Base-by-base conservation (phyloP, 2,329 filamentous ascomycete species). In the Hypoxylon sp. region DNA sequence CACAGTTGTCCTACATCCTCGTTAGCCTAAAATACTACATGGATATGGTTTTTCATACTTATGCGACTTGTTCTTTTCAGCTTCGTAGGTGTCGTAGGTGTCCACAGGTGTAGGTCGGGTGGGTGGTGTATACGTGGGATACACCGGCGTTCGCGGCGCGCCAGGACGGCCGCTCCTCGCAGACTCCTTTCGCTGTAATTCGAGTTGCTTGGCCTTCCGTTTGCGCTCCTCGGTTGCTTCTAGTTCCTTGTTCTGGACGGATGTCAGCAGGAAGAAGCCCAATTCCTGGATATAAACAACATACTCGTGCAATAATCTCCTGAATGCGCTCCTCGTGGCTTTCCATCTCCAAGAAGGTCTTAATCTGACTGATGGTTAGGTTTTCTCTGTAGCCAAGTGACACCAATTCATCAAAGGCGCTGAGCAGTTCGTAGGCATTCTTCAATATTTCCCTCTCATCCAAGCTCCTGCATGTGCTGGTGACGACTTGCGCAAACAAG, bases 261-360 rank as follows among this genome's bases (percentile, higher is more conserved):
- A 51, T 57, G 72, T 75, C n/a, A 67, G 58, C 32, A 50, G 32
- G 38, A 52, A 32, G 34, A 49, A 6, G 4, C 50, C 70, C 32
- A 71, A 69, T 56, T 60, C 30, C 46, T 28, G 36, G 30, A 17
- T 11, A 38, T 21, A 21, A 21, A 34, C 23, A 32, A 75, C 85
- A 69, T 89, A 95, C 92, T 79, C 93, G 87, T 69, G 94, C 93
- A 78, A 98, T 98, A 70, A 98, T 99, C 79, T 98, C 96, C 81
- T 99, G 96, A 74, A 99, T 98, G 78, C 96, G 90, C 86, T 99
- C 96, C 82, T 99, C 97, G 77, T 99, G 96, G 81, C 92, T 96
- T 82, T 99, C 96, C 96, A 99, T 99, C 78, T 98, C 97, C 74
- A 99, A 82, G 86, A 99, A 99, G 2, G 96, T 98, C 87, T 97